Evolutionary conservation across 106 monocot genomes (phyloP), one percentile per base, ranked within the genome.

Genomic region (Dioscorea alata): DNA sequence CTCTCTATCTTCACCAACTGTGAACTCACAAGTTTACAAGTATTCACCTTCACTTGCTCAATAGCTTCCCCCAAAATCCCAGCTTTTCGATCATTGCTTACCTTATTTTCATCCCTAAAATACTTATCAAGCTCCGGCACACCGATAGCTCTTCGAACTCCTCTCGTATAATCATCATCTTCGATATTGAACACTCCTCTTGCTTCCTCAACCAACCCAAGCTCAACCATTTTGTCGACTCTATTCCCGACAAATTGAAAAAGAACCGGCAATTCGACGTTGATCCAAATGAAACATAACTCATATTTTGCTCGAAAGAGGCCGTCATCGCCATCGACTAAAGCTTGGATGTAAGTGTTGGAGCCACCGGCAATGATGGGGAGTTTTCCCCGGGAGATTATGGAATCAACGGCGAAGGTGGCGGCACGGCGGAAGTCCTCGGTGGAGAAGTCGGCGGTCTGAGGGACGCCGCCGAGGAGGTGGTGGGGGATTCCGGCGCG

Each of bases 301-400:
- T 79, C 65, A 60, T 71, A 79, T 35, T 50, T 35, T 9, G 67
- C 24, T 72, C 76, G 12, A 73, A 82, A 86, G 62, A 64, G 68
- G 7, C 64, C 63, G 31, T 42, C 32, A 7, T 34, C 71, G n/a
- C 87, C 84, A 8, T 84, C 76, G 20, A 88, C 76, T 33, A 88
- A 67, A n/a, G 68, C 84, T 72, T 88, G 73, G 49, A 88, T 53
- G 73, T 70, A 88, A 35, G 78, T 70, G 73, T 88, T 88, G 49
- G 84, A 88, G 4, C 88, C 88, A 1, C 88, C 88, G 12, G 81
- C 88, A 23, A 88, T 25, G 66, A 88, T 73, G 8, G 88, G 88
- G 35, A 84, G 62, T 8, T 58, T 13, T 4, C 81, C 75, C 6
- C 80, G 78, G 5, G 35, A 4, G 2, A 51, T 19, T 33, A 84